Conservation (phyloP, 352 stramenopile species). For the Phytopythium boreale region DNA sequence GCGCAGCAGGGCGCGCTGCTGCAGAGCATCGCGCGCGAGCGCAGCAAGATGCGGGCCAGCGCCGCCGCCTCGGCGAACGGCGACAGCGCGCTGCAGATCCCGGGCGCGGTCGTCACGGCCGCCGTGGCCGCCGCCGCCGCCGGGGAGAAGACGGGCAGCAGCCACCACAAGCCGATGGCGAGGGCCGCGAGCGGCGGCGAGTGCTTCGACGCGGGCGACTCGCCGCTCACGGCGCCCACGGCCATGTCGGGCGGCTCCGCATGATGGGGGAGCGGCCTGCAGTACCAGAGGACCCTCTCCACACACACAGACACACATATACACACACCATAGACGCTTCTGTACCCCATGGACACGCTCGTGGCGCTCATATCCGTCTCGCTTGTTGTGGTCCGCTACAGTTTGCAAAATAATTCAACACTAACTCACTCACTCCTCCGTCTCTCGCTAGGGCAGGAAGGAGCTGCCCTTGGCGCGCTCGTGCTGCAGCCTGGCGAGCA, state of each 20-base stretch:
- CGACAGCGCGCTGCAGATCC: not conserved
- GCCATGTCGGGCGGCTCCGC: slow-evolving; percentile 30
- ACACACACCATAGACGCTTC: not conserved
- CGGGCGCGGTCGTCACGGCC: not conserved
- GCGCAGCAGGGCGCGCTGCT: slow-evolving; percentile 63
- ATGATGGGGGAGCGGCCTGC: no score
- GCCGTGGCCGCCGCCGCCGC: not conserved
- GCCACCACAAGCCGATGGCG: not conserved
- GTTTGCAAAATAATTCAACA: not conserved
- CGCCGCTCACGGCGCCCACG: slow-evolving; percentile 32
- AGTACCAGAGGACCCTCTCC: not conserved
- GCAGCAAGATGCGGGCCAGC: slow-evolving; percentile 28
- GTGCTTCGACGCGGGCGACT: slow-evolving; percentile 10
- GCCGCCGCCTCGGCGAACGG: slow-evolving; percentile 17
- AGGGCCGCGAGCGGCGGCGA: not conserved
- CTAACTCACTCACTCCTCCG: not conserved
- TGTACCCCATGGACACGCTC: not conserved
- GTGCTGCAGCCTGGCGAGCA: slow-evolving; percentile 27
- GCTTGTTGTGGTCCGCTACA: not conserved
- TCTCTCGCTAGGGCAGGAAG: not conserved
- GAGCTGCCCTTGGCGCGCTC: not conserved
- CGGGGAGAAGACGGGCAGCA: not conserved
- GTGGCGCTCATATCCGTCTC: not conserved
- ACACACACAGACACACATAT: no score
- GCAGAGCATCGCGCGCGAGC: slow-evolving; percentile 52